A percentile compares a stretch with the other conserved stretches of the same genome.
These are phyloP conservation scores for Ogataea philodendri DNA, from an alignment of 805 yeast species.

Conservation along the genomic window DNA sequence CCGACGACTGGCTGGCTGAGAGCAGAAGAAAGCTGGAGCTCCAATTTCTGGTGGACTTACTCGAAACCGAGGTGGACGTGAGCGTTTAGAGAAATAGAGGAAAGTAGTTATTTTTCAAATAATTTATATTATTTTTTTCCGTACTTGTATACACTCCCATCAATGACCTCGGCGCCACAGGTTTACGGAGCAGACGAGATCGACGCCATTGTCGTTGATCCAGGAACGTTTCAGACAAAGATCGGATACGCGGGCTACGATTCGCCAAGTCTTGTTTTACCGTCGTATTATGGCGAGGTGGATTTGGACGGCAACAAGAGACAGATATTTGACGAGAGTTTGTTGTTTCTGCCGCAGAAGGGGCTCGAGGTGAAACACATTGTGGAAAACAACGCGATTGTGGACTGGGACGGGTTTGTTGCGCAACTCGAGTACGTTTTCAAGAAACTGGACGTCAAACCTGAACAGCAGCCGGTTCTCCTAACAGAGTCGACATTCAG, in stretches of 20 bases:
- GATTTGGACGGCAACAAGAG: conserved; percentile 19
- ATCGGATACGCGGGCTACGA: conserved; percentile 94
- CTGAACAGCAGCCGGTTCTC: conserved; percentile 69
- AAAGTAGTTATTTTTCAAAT: background rate
- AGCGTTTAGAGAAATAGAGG: conserved; percentile 15
- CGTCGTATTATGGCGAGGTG: conserved; percentile 59
- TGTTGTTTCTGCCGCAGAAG: conserved; percentile 44
- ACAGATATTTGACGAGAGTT: conserved; percentile 33
- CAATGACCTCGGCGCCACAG: conserved; percentile 42
- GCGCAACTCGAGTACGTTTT: conserved; percentile 70
- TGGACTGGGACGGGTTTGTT: conserved; percentile 83
- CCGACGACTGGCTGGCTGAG: conserved; percentile 88
- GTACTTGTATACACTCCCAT: background rate
- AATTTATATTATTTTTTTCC: background rate
- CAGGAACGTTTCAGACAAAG: conserved; percentile 81
- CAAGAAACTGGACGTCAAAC: conserved; percentile 49
- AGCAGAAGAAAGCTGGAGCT: conserved; percentile 88
- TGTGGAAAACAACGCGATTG: conserved; percentile 57
- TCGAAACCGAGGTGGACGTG: conserved; percentile 63
- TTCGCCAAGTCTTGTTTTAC: conserved; percentile 70
- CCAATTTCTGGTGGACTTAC: conserved; percentile 69
- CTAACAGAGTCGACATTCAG: conserved; percentile 91
- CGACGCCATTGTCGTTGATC: conserved; percentile 86
- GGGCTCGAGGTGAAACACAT: conserved; percentile 55
- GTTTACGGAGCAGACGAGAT: conserved; percentile 77